These are phyloP conservation scores for Pinguiococcus pyrenoidosus DNA, from an alignment of 108 stramenopile genomes.

Conservation along the genomic window DNA sequence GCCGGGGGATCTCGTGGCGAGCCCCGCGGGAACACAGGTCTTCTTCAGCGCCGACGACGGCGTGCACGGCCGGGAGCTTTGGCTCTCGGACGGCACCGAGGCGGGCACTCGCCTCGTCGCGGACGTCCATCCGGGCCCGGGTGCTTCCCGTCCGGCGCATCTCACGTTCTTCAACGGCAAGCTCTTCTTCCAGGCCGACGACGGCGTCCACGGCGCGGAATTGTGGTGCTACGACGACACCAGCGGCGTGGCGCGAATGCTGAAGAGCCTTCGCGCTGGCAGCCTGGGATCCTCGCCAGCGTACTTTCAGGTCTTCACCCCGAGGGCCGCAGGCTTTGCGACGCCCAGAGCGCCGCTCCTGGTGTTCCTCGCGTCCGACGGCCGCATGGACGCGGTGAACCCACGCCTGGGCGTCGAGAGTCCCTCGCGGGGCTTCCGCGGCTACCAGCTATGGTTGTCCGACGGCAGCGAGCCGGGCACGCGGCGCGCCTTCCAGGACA, in stretches of 20 bases:
- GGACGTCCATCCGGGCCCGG: conserved; percentile 13
- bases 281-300: conserved; percentile 7
- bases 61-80: conserved; percentile 17
- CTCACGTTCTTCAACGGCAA: background rate
- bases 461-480: conserved; percentile 19
- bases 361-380: conserved; percentile 6
- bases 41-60: conserved; percentile 31
- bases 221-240: conserved; percentile 28
- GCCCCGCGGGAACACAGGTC: background rate
- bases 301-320: conserved; percentile 9
- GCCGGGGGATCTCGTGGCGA: conserved; percentile 8
- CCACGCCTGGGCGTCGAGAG: background rate
- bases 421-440: conserved; percentile 16
- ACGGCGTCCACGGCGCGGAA: conserved; percentile 18
- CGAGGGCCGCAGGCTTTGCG: too few species aligned
- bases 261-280: conserved; percentile 8
- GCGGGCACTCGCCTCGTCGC: conserved; percentile 9
- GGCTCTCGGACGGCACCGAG: conserved; percentile 22
- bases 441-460: conserved; percentile 14
- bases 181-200: conserved; percentile 17
- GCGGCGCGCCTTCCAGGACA: conserved; percentile 14
- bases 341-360: background rate
- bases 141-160: conserved; percentile 12
- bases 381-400: background rate
- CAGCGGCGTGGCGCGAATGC: conserved; percentile 2